Evolutionary conservation across 1,284 basidiomycete species (phyloP).

Genomic region (Sutorius eximius): DNA sequence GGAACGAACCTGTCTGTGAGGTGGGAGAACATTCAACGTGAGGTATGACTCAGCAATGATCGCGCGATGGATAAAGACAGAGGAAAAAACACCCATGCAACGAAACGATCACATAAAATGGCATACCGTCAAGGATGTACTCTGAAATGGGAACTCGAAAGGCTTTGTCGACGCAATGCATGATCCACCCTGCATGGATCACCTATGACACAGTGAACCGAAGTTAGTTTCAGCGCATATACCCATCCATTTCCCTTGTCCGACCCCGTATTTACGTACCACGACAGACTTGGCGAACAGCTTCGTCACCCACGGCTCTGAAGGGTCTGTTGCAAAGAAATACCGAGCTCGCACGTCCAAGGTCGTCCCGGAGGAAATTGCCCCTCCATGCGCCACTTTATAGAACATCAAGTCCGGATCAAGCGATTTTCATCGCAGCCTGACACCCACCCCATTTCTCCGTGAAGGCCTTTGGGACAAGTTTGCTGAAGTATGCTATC

Average conservation of each 20-base stretch:
- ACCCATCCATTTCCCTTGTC: not conserved
- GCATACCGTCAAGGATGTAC: slow-evolving; percentile 50
- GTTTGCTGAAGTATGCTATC: slow-evolving; percentile 32
- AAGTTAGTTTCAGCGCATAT: slow-evolving; percentile 6
- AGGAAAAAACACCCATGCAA: not conserved
- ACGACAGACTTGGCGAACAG: slow-evolving; percentile 29
- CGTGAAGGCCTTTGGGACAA: slow-evolving; percentile 18
- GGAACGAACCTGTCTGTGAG: slow-evolving; percentile 22
- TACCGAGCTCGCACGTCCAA: slow-evolving; percentile 21
- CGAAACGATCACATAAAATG: not conserved
- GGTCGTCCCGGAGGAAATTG: slow-evolving; percentile 12
- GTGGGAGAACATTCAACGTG: slow-evolving; percentile 1
- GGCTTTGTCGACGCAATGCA: slow-evolving; percentile 40
- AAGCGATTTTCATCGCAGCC: not conserved
- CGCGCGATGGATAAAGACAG: not conserved
- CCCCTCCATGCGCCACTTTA: slow-evolving; percentile 28
- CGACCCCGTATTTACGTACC: slow-evolving; percentile 22
- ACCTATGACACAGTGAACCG: slow-evolving; percentile 31
- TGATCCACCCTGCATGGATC: slow-evolving; percentile 47
- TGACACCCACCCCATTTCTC: slow-evolving; percentile 28
- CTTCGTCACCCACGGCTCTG: slow-evolving; percentile 29
- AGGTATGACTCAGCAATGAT: not conserved
- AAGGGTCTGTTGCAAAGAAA: slow-evolving; percentile 31
- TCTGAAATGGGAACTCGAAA: slow-evolving; percentile 44
- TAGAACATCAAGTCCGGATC: not conserved